Evolutionary conservation across 225 moss, liverwort and hornwort species (phyloP).

Genomic region (Pleurozium schreberi): DNA sequence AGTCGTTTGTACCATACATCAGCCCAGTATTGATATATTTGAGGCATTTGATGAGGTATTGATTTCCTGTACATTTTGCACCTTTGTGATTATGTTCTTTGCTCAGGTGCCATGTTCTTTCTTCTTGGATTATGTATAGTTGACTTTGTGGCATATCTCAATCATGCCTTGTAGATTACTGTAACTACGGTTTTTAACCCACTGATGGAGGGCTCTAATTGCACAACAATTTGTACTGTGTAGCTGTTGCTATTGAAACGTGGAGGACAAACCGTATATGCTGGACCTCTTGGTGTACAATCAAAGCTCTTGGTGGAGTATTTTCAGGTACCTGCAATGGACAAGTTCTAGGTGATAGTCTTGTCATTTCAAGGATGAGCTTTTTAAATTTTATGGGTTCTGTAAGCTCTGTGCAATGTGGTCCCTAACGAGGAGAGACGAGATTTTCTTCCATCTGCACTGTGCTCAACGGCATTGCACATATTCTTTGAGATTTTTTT

Average conservation of each 20-base stretch:
- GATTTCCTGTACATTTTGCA: background rate
- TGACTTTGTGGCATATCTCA: background rate
- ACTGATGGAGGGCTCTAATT: background rate
- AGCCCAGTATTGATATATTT: conserved; percentile 97
- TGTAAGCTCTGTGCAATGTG: background rate
- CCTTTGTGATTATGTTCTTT: background rate
- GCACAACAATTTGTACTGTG: background rate
- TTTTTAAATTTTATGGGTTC: background rate
- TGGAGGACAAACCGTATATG: conserved; percentile 43
- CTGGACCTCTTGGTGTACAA: conserved; percentile 40
- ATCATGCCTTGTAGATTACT: background rate
- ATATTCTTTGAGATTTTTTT: background rate
- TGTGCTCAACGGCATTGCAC: background rate
- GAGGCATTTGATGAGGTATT: conserved; percentile 94
- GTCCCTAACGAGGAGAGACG: background rate
- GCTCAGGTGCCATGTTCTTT: background rate
- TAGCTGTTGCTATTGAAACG: conserved; percentile 53
- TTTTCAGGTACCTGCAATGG: conserved; percentile 24
- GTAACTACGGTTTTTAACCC: background rate
- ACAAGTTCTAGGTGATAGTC: background rate
- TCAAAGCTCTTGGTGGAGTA: conserved; percentile 38
- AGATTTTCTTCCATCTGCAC: background rate
- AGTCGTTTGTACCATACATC: conserved; percentile 94
- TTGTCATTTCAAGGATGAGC: background rate
- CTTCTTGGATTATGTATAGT: background rate